Evolutionary conservation across 768 basidiomycete species (phyloP).

Genomic region (Lactarius quietus): DNA sequence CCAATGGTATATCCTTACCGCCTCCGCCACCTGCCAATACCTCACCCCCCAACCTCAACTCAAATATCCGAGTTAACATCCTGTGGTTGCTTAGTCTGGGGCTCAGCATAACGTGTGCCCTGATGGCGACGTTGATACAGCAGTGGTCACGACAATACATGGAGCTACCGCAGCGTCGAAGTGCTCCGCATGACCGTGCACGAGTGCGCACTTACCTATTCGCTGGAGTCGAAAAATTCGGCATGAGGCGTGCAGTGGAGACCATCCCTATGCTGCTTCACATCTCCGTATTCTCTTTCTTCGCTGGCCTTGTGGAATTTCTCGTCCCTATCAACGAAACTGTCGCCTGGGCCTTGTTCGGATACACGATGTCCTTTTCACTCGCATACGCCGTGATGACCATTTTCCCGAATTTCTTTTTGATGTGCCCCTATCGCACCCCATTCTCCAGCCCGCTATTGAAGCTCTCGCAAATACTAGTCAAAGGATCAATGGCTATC

Average conservation of each 20-base stretch:
- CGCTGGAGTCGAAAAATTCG: background rate
- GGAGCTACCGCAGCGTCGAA: background rate
- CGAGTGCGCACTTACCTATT: constrained; percentile 5
- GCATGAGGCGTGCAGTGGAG: constrained; percentile 1
- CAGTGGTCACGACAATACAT: constrained; percentile 2
- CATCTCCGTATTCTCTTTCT: constrained; percentile 3
- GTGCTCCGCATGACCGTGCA: background rate
- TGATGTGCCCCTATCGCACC: constrained; percentile 5
- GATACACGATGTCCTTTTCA: background rate
- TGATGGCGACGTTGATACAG: constrained; percentile 4
- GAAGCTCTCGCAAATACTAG: background rate
- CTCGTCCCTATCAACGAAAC: constrained; percentile 4
- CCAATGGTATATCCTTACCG: background rate
- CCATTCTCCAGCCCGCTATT: background rate
- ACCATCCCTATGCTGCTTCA: constrained; percentile 2
- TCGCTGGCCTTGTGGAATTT: constrained; percentile 4
- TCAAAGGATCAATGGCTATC: too few species aligned
- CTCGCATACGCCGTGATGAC: background rate
- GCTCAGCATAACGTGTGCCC: constrained; percentile 2
- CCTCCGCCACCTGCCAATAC: background rate
- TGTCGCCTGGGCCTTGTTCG: background rate
- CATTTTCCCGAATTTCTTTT: background rate
- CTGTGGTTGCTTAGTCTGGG: constrained; percentile 3
- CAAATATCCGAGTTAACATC: background rate
- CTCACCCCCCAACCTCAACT: background rate